Percentiles rank a stretch among this genome's conserved stretches.
phyloP scores from a whole-genome alignment of 345 rosid species.

The Euclidium syriacum region DNA sequence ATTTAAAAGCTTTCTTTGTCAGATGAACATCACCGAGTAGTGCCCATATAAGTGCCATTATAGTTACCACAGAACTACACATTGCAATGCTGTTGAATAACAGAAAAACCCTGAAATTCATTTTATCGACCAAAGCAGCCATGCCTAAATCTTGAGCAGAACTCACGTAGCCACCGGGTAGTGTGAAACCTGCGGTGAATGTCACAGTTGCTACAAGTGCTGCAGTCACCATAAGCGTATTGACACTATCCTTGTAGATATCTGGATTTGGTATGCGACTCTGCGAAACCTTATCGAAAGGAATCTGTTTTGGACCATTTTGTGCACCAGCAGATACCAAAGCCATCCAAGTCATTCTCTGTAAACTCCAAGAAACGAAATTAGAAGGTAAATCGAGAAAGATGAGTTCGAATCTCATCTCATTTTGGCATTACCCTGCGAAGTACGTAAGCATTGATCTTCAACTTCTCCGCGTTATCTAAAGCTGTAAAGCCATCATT shows the following conservation, averaged over 20 bases:
- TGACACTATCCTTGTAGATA: neutral
- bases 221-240: slow-evolving; percentile 13
- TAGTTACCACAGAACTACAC: neutral
- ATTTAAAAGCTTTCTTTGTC: neutral
- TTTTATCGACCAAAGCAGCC: slow-evolving; percentile 3
- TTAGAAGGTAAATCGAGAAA: neutral
- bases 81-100: slow-evolving; percentile 2
- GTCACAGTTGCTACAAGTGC: slow-evolving; percentile 19
- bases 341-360: slow-evolving; percentile 21
- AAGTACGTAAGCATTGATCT: neutral
- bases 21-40: neutral
- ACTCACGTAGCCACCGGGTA: slow-evolving; percentile 12
- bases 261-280: too few species aligned
- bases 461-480: neutral
- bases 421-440: neutral
- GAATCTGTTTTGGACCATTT: neutral
- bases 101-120: neutral
- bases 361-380: neutral
- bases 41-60: slow-evolving; percentile 18
- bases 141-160: slow-evolving; percentile 9
- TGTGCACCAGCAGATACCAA: slow-evolving; percentile 16
- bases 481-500: slow-evolving; percentile 3
- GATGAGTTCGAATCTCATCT: too few species aligned
- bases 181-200: slow-evolving; percentile 15
- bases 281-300: too few species aligned